Evolutionary conservation across 2,329 filamentous ascomycete genomes (phyloP), one percentile per base, ranked within the genome.

Genomic region (Colletotrichum chrysophilum): DNA sequence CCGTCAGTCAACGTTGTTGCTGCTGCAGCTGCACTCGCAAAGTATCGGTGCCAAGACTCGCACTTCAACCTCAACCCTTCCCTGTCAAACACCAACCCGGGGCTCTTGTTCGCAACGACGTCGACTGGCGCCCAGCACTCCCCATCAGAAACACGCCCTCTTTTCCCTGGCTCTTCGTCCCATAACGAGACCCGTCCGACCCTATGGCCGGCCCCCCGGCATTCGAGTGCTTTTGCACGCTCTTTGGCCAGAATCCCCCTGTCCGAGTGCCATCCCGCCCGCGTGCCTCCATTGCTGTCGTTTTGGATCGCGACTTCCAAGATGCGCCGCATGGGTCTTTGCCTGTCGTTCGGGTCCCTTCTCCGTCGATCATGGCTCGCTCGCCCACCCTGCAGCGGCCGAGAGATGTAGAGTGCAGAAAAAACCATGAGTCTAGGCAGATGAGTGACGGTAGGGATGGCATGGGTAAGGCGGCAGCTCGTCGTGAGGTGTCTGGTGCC

Each of bases 251-350:
- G 55, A 32, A 38, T 26, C 21, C 74, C 74, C 74, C 74, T 76
- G 74, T 75, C 71, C 66, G 71, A 70, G 74, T 70, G 74, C 62
- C 71, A 75, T 74, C 36, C 71, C 71, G 43, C 69, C 52, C 67
- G 67, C 56, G 58, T 61, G 64, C 70, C 64, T 64, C 64, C 65
- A 74, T 70, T 52, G 64, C 52, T 74, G 70, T 68, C 70, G 74
- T 76, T 76, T 76, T 73, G 66, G 66, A 76, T 75, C 66, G 60
- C 66, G 38, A 62, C 60, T 60, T 58, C 48, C 66, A 71, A 70
- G 71, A 76, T 76, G 71, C 62, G 66, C 61, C 55, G 74, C 66
- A 76, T 74, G 74, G 74, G 34, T 69, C 16, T 71, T 70, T 66
- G 66, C 74, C 66, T 76, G 74, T 69, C 71, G 74, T 66, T 70